These are phyloP conservation scores for Hygrocybe coccinea DNA, from an alignment of 768 basidiomycete genomes.

Conservation along the genomic window DNA sequence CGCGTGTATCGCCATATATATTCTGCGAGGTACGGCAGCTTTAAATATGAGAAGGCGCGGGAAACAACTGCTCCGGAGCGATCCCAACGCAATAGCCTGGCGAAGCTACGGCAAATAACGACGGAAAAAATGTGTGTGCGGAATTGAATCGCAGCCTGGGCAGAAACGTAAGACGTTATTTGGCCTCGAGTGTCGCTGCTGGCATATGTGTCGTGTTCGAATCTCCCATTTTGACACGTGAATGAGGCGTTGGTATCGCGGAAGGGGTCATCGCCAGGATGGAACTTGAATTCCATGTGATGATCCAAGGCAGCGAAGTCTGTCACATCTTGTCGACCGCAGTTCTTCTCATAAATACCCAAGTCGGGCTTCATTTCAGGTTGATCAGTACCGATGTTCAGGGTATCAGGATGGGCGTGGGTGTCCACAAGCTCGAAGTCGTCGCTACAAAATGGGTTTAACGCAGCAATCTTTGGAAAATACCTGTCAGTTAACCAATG, in stretches of 20 bases:
- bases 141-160: slow-evolving; percentile 5
- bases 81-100: slow-evolving; percentile 4
- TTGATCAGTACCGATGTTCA: neutral
- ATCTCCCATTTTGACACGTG: neutral
- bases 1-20: neutral
- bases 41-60: slow-evolving; percentile 18
- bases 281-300: slow-evolving; percentile 8
- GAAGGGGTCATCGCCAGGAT: slow-evolving; percentile 6
- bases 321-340: neutral
- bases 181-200: slow-evolving; percentile 16
- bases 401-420: neutral
- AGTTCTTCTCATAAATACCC: neutral
- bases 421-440: slow-evolving; percentile 5
- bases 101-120: neutral
- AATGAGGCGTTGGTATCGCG: neutral
- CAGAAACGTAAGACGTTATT: slow-evolving; percentile 20
- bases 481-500: neutral
- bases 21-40: neutral
- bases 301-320: slow-evolving; percentile 2
- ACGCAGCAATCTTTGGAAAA: neutral
- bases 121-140: slow-evolving; percentile 3
- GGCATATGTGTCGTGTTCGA: neutral
- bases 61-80: slow-evolving; percentile 6
- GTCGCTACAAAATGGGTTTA: neutral
- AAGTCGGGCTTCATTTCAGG: slow-evolving; percentile 9